Evolutionary conservation across 257 asterid species (phyloP).

Genomic region (Misopates orontium): DNA sequence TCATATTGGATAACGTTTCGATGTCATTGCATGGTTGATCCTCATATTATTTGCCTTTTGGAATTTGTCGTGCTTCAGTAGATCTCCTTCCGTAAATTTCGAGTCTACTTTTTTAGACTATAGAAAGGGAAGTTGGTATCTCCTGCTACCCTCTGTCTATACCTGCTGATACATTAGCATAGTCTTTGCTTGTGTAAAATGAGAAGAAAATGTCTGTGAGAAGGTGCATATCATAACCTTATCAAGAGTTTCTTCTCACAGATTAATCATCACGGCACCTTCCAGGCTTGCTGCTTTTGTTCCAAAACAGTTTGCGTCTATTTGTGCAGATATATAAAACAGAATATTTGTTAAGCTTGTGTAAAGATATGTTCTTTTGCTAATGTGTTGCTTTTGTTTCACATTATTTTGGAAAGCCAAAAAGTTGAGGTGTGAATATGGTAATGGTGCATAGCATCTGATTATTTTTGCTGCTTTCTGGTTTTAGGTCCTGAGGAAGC

Average conservation of each 20-base stretch:
- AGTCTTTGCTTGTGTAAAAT: not conserved
- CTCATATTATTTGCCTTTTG: no score
- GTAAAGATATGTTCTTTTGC: not conserved
- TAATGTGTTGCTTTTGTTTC: not conserved
- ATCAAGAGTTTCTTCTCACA: constrained; percentile 27
- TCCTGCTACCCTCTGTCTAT: not conserved
- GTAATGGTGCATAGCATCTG: not conserved
- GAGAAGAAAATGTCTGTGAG: constrained; percentile 25
- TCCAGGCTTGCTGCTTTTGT: constrained; percentile 34
- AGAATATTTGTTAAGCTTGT: not conserved
- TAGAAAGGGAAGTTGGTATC: not conserved
- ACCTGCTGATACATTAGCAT: no score
- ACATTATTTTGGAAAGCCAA: not conserved
- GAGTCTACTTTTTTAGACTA: no score
- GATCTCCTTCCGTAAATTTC: no score
- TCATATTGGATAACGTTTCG: not conserved
- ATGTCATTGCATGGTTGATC: no score
- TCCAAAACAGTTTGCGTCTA: constrained; percentile 29
- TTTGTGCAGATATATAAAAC: constrained; percentile 23
- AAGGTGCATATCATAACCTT: constrained; percentile 24
- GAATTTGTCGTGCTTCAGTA: no score
- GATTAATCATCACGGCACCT: constrained; percentile 28
- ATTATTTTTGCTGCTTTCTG: constrained; percentile 12
- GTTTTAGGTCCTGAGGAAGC: constrained; percentile 80
- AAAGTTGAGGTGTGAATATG: not conserved